These are phyloP conservation scores for Sapria himalayana DNA, from an alignment of 345 rosid genomes.

Conservation along the genomic window DNA sequence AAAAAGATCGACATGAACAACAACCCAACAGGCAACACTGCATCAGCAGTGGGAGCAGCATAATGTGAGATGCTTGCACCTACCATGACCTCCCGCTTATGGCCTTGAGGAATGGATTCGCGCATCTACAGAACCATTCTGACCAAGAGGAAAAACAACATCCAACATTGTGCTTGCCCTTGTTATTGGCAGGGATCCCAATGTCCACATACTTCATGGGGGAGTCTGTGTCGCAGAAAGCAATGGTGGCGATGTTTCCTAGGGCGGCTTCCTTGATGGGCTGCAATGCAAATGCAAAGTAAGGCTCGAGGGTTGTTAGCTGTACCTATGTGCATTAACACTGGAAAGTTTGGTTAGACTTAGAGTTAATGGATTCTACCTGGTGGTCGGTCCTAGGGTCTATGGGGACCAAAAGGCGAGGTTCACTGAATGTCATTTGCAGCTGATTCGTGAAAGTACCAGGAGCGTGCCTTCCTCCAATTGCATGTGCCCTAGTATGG, in stretches of 20 bases:
- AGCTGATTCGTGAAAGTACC: conserved; percentile 94
- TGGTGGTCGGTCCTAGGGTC: conserved; percentile 97
- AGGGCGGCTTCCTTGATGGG: conserved; percentile 95
- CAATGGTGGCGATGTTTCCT: conserved; percentile 87
- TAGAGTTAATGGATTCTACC: conserved; percentile 18
- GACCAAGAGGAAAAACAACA: conserved; percentile 86
- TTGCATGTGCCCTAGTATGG: conserved; percentile 80
- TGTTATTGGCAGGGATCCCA: conserved; percentile 92
- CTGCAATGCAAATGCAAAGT: conserved; percentile 18
- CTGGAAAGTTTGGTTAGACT: too few relatives aligned
- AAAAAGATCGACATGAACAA: neutral
- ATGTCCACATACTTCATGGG: conserved; percentile 85
- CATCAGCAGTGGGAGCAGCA: too few relatives aligned
- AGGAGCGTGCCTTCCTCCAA: conserved; percentile 97
- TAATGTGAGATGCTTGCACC: too few relatives aligned
- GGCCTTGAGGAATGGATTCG: conserved; percentile 60
- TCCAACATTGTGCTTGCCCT: conserved; percentile 91
- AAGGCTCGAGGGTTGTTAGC: neutral
- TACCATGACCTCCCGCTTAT: conserved; percentile 81
- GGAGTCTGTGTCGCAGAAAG: conserved; percentile 91
- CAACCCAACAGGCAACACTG: too few relatives aligned
- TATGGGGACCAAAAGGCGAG: conserved; percentile 71
- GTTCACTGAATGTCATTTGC: conserved; percentile 80
- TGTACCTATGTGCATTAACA: too few relatives aligned
- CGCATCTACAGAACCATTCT: conserved; percentile 98